These are phyloP conservation scores for Rhododendron ferrugineum DNA, from an alignment of 148 eudicot species.

Conservation along the genomic window DNA sequence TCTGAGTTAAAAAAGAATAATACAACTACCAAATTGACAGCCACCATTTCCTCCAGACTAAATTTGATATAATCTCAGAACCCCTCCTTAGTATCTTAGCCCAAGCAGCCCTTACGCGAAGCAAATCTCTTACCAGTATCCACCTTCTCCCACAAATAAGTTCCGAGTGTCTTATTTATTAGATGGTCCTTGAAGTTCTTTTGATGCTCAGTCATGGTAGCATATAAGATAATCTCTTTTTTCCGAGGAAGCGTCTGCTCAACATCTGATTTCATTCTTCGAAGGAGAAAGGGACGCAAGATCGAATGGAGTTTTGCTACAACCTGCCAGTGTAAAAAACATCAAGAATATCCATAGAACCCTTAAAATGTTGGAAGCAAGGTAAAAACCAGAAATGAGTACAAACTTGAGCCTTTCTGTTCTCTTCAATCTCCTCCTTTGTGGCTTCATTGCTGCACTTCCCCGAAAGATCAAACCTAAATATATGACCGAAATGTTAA, in stretches of 20 bases:
- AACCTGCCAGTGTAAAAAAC: conserved; percentile 41
- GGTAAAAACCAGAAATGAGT: not conserved
- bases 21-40: not conserved
- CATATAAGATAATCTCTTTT: conserved; percentile 92
- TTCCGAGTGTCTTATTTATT: conserved; percentile 58
- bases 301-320: conserved; percentile 92
- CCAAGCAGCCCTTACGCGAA: not conserved
- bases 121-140: conserved; percentile 35
- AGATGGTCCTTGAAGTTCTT: conserved; percentile 78
- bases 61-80: not conserved
- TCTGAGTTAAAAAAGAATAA: not conserved
- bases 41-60: not conserved
- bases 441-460: conserved; percentile 56
- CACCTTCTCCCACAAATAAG: conserved; percentile 41
- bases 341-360: not conserved
- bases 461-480: conserved; percentile 89
- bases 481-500: not conserved
- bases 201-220: conserved; percentile 83
- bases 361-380: not conserved
- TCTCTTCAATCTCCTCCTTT: conserved; percentile 77
- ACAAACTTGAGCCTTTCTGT: conserved; percentile 65
- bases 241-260: conserved; percentile 82
- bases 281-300: conserved; percentile 88
- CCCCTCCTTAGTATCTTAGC: not conserved
- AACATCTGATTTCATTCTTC: conserved; percentile 90